Conservation (phyloP, 148 eudicot species). For the Simmondsia chinensis region DNA sequence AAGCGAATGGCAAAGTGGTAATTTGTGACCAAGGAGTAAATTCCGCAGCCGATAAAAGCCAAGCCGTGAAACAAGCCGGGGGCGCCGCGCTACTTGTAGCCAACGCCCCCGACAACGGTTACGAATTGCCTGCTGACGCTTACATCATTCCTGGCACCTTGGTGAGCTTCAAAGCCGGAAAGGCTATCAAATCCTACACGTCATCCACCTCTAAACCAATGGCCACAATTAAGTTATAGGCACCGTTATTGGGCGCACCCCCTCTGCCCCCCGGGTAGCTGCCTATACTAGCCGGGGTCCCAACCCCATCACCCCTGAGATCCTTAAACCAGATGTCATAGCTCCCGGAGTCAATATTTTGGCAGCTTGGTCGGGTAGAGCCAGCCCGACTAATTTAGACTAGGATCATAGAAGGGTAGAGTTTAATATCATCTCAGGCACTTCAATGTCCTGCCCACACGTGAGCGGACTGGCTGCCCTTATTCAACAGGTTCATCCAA, state of each 20-base stretch:
- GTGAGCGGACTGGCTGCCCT: slow-evolving; percentile 64
- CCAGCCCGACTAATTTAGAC: slow-evolving; percentile 43
- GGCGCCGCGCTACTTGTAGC: slow-evolving; percentile 53
- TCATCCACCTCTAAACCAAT: slow-evolving; percentile 34
- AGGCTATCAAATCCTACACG: slow-evolving; percentile 30
- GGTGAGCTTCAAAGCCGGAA: slow-evolving; percentile 45
- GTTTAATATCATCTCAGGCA: slow-evolving; percentile 69
- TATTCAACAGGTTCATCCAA: too few relatives aligned
- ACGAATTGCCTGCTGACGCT: slow-evolving; percentile 55
- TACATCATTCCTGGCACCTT: slow-evolving; percentile 51
- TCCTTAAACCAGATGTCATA: slow-evolving; percentile 62
- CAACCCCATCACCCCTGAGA: slow-evolving; percentile 40
- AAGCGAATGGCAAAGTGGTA: slow-evolving; percentile 47
- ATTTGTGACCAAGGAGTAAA: slow-evolving; percentile 62
- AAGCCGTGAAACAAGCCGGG: slow-evolving; percentile 47
- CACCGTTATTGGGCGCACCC: too few relatives aligned
- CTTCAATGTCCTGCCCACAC: slow-evolving; percentile 78
- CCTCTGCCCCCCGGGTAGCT: slow-evolving; percentile 51
- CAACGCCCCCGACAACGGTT: slow-evolving; percentile 40
- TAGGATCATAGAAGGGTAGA: slow-evolving; percentile 48
- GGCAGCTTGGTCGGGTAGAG: slow-evolving; percentile 56
- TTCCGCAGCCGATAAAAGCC: slow-evolving; percentile 54
- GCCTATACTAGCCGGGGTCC: slow-evolving; percentile 73
- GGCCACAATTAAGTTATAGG: slow-evolving; percentile 46
- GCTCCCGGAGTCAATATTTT: slow-evolving; percentile 66